Evolutionary conservation across 108 stramenopile genomes (phyloP), one percentile per base, ranked within the genome.

Genomic region (Mayamaea pseudoterrestris): DNA sequence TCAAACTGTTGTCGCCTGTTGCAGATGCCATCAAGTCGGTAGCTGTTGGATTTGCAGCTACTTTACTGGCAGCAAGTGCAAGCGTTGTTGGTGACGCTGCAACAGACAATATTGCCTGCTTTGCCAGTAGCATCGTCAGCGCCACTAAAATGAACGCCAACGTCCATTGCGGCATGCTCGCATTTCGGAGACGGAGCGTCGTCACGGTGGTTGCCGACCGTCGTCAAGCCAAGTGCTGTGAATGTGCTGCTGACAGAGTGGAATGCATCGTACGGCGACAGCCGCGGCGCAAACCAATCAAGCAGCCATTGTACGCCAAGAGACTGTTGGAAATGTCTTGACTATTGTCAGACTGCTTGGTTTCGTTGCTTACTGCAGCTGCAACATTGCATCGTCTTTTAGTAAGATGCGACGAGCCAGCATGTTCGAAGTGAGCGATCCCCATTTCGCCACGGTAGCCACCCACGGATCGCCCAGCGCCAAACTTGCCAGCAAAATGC

Each of bases 251-350:
- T 26, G 27, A 57, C 36, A 63, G 21, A 35, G 61, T 9, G 55
- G 50, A 62, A 41, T 6, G 61, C 18, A 69, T 64, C 2, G 66
- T 8, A 71, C 70, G 60, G 84, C 83, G 23, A 77, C 82, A 3
- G 82, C 72, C 24, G 73, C 53, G 7, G 82, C 87, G 55, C 87
- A 89, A 89, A 27, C 87, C 87, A 12, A 89, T 65, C 35, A 89
- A 60, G 13, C 72, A 78, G 7, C 87, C 87, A 57, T 89, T 89
- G 75, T 84, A 89, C 14, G 73, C 73, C 44, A 34, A 65, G 7
- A 89, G 53, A 2, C n/a, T n/a, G n/a, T n/a, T n/a, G n/a, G n/a
- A n/a, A n/a, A n/a, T n/a, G n/a, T n/a, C n/a, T n/a, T n/a, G n/a
- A n/a, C n/a, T n/a, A n/a, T n/a, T n/a, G n/a, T n/a, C n/a, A n/a